Conservation (phyloP, 768 basidiomycete genomes). For the Lactarius pseudohatsudake region DNA sequence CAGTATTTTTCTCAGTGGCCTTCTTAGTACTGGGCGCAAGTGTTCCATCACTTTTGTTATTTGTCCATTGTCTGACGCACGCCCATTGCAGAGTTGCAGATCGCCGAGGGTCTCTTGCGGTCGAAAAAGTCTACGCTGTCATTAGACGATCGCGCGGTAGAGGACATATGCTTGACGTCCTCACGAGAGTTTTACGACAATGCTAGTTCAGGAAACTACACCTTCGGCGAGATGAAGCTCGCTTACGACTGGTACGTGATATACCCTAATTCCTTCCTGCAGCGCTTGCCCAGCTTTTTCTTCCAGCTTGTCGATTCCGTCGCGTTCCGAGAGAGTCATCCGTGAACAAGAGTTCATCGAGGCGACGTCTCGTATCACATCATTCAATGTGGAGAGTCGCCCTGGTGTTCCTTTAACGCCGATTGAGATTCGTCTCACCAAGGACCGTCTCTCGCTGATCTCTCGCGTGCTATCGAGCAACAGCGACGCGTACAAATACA, state of each 20-base stretch:
- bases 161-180: conserved; percentile 76
- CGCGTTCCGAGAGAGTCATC: conserved; percentile 55
- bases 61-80: conserved; percentile 8
- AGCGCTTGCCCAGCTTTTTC: not conserved
- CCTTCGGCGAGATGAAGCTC: conserved; percentile 92
- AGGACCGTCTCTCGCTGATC: conserved; percentile 85
- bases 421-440: conserved; percentile 89
- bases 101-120: conserved; percentile 63
- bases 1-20: conserved; percentile 81
- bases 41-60: conserved; percentile 31
- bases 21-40: conserved; percentile 87
- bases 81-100: conserved; percentile 53
- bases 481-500: conserved; percentile 85
- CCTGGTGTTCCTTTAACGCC: conserved; percentile 81
- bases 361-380: conserved; percentile 92
- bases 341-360: conserved; percentile 92
- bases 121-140: conserved; percentile 46
- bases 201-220: conserved; percentile 87
- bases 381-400: conserved; percentile 80
- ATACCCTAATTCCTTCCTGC: not conserved
- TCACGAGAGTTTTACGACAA: conserved; percentile 96
- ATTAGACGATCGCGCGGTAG: conserved; percentile 52
- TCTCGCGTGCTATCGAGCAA: conserved; percentile 84
- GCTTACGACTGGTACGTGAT: conserved; percentile 86
- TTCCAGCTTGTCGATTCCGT: conserved; percentile 73